A percentile compares a stretch with the other conserved stretches of the same genome.
phyloP scores from a whole-genome alignment of 495 filamentous ascomycete genomes.

The Apiosordaria backusii region DNA sequence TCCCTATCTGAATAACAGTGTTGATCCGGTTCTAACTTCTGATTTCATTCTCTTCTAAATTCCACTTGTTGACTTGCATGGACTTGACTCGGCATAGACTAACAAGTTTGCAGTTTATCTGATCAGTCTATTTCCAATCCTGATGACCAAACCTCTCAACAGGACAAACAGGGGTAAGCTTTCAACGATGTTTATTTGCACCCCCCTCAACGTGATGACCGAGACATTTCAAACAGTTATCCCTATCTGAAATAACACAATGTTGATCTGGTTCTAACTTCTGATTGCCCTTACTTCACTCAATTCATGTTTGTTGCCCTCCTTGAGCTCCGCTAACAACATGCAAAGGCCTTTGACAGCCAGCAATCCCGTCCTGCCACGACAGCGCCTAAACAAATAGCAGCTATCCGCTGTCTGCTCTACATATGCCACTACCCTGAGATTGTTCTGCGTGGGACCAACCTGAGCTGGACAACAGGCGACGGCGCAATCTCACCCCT shows the following conservation, averaged over 20 bases:
- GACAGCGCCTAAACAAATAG: neutral
- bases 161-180: conserved; percentile 1
- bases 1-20: neutral
- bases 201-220: conserved; percentile 3
- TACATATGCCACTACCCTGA: neutral
- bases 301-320: neutral
- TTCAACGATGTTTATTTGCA: neutral
- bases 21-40: neutral
- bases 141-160: neutral
- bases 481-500: neutral
- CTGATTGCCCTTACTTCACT: conserved; percentile 4
- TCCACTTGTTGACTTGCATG: neutral
- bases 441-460: neutral
- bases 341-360: neutral
- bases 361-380: neutral
- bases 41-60: neutral
- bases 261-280: conserved; percentile 10
- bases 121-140: neutral
- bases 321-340: neutral
- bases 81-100: neutral
- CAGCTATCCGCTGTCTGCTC: neutral
- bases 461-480: neutral
- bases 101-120: neutral
- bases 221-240: conserved; percentile 10
- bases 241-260: conserved; percentile 9